phyloP scores from a whole-genome alignment of 768 basidiomycete genomes.

The Boletales sp. region DNA sequence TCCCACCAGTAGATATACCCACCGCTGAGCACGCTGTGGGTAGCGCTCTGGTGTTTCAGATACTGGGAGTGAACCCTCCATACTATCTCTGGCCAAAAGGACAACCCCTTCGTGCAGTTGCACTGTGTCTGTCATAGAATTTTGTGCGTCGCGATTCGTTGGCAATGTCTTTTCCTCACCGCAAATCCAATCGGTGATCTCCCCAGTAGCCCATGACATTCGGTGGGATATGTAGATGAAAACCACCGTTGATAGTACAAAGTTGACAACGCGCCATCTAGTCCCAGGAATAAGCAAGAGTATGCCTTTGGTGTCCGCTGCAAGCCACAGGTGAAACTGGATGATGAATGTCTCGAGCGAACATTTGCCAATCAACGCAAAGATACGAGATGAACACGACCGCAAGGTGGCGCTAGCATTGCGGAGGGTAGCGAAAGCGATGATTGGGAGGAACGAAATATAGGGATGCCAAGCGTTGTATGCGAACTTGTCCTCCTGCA shows the following conservation, averaged over 20 bases:
- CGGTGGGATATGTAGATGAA: conserved; percentile 81
- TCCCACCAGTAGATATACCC: conserved; percentile 51
- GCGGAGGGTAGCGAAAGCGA: conserved; percentile 70
- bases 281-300: conserved; percentile 76
- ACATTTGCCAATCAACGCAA: conserved; percentile 81
- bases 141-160: conserved; percentile 9
- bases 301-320: conserved; percentile 78
- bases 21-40: conserved; percentile 33
- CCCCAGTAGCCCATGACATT: conserved; percentile 70
- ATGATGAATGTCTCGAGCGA: conserved; percentile 91
- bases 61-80: conserved; percentile 16
- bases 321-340: conserved; percentile 87
- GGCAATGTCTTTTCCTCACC: conserved; percentile 28
- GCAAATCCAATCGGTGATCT: conserved; percentile 62
- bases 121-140: neutral
- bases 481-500: conserved; percentile 71
- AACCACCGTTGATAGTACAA: conserved; percentile 67
- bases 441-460: conserved; percentile 76
- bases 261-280: conserved; percentile 71
- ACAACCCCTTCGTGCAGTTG: conserved; percentile 8
- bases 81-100: conserved; percentile 1
- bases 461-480: conserved; percentile 88
- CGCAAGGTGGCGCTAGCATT: conserved; percentile 72
- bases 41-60: conserved; percentile 39
- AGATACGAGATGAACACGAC: conserved; percentile 62